phyloP scores from a whole-genome alignment of 208 protist species.

The Leishmania amazonensis region DNA sequence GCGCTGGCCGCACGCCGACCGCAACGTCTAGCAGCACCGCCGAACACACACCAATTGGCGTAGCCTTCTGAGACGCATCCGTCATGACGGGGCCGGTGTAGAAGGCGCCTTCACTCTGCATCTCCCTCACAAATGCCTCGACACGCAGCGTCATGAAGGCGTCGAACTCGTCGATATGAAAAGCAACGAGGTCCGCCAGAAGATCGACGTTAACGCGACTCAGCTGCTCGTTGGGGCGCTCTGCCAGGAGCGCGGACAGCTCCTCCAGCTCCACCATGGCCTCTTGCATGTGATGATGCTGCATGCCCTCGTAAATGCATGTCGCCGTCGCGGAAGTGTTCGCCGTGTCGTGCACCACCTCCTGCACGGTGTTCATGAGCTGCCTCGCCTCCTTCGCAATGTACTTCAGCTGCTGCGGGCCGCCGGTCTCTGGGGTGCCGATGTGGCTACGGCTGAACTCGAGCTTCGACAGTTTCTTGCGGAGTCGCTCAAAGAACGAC shows the following conservation, averaged over 20 bases:
- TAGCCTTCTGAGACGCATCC: slow-evolving; percentile 44
- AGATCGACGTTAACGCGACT: slow-evolving; percentile 74
- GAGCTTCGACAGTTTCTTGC: slow-evolving; percentile 50
- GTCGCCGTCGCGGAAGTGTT: slow-evolving; percentile 29
- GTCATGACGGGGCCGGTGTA: slow-evolving; percentile 62
- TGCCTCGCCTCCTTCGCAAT: slow-evolving; percentile 45
- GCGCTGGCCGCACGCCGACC: slow-evolving; percentile 75
- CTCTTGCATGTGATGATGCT: slow-evolving; percentile 71
- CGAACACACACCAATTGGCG: slow-evolving; percentile 57
- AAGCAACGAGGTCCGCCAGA: slow-evolving; percentile 70
- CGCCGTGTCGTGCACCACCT: slow-evolving; percentile 23
- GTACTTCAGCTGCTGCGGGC: slow-evolving; percentile 60
- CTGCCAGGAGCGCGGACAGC: slow-evolving; percentile 50
- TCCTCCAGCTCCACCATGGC: slow-evolving; percentile 63
- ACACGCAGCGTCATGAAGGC: slow-evolving; percentile 72
- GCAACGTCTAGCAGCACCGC: slow-evolving; percentile 74
- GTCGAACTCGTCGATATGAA: slow-evolving; percentile 87
- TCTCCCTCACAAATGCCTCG: slow-evolving; percentile 69
- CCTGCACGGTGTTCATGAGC: slow-evolving; percentile 28
- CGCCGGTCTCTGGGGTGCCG: slow-evolving; percentile 43
- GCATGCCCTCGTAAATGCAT: slow-evolving; percentile 72
- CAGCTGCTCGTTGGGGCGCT: slow-evolving; percentile 42
- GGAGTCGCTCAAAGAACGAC: slow-evolving; percentile 58
- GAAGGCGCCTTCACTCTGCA: slow-evolving; percentile 65
- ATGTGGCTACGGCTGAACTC: slow-evolving; percentile 62